phyloP scores from a whole-genome alignment of 371 early-diverging fungal genomes.

The Mortierella sp. region DNA sequence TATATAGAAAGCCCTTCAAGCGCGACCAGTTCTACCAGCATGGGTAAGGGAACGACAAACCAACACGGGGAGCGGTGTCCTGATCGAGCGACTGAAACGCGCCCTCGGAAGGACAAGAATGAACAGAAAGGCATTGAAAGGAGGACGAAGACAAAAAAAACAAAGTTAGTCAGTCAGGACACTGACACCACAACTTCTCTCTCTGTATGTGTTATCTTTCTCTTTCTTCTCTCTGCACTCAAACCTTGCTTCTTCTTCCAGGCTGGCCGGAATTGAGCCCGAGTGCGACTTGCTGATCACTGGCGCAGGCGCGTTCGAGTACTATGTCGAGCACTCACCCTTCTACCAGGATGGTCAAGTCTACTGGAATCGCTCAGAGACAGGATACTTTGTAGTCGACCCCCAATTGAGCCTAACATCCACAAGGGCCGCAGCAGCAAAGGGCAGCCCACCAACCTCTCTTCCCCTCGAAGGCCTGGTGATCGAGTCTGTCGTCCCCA shows the following conservation, averaged over 20 bases:
- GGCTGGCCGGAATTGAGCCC: constrained; percentile 67
- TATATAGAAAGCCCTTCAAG: constrained; percentile 36
- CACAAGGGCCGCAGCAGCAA: constrained; percentile 4
- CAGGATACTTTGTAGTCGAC: constrained; percentile 89
- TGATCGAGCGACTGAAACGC: background rate
- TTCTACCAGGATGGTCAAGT: constrained; percentile 26
- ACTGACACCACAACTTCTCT: background rate
- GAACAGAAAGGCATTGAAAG: background rate
- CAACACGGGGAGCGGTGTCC: background rate
- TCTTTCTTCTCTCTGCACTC: constrained; percentile 14
- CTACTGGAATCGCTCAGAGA: constrained; percentile 38
- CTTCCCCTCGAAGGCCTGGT: constrained; percentile 88
- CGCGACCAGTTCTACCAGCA: constrained; percentile 42
- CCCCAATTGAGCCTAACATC: constrained; percentile 72
- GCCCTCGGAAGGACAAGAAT: background rate
- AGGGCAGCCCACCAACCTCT: constrained; percentile 11
- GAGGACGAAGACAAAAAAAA: background rate
- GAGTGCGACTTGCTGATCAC: constrained; percentile 78
- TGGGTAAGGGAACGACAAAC: constrained; percentile 23
- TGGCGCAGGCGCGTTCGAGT: constrained; percentile 89
- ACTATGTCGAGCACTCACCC: constrained; percentile 80
- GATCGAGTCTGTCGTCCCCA: constrained; percentile 91
- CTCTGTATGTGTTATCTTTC: constrained; percentile 14
- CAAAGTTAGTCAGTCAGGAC: background rate
- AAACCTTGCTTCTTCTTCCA: constrained; percentile 47